Conservation (phyloP, 768 basidiomycete genomes). For the Podaxis carcinomalis region DNA sequence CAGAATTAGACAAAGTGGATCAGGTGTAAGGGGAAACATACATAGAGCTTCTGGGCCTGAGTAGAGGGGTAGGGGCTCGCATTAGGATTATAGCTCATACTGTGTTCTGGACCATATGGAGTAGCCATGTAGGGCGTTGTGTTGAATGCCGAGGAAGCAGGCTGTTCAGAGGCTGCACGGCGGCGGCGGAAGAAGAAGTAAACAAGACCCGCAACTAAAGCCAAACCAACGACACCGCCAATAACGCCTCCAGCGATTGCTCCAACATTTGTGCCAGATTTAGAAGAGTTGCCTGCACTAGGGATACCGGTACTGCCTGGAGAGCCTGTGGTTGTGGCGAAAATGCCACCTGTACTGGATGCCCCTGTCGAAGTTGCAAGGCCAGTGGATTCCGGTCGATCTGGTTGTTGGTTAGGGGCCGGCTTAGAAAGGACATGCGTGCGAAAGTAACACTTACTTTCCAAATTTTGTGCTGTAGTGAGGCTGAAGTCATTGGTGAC, state of each 20-base stretch:
- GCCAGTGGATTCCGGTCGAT: constrained; percentile 32
- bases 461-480: constrained; percentile 26
- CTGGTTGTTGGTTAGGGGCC: constrained; percentile 12
- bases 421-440: background rate
- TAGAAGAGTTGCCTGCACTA: background rate
- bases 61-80: constrained; percentile 18
- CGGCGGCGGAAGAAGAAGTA: constrained; percentile 27
- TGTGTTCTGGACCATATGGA: constrained; percentile 12
- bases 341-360: background rate
- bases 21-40: constrained; percentile 19
- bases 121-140: constrained; percentile 12
- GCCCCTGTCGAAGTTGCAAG: constrained; percentile 20
- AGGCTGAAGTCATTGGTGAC: constrained; percentile 27
- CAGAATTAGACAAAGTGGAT: background rate
- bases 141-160: constrained; percentile 11
- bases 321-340: background rate
- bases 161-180: constrained; percentile 10
- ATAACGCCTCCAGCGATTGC: constrained; percentile 61
- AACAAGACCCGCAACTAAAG: constrained; percentile 31
- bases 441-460: constrained; percentile 11
- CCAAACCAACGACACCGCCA: constrained; percentile 46
- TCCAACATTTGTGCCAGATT: constrained; percentile 10
- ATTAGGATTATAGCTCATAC: constrained; percentile 18
- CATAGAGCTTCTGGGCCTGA: constrained; percentile 32
- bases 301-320: background rate